These are phyloP conservation scores for Hebeloma cylindrosporum DNA, from an alignment of 768 basidiomycete genomes.

Conservation along the genomic window DNA sequence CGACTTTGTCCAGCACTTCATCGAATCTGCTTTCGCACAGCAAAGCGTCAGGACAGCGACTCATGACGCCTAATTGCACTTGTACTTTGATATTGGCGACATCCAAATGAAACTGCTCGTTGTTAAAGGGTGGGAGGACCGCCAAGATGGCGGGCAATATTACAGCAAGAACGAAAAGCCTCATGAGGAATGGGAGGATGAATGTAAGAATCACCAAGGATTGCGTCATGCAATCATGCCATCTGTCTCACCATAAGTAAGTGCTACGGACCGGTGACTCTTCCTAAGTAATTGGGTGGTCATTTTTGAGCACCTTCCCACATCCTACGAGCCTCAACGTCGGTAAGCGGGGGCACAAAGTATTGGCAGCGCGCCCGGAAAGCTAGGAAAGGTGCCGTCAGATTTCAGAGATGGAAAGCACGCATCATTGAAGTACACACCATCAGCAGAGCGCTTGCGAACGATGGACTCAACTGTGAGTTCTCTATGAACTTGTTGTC, in stretches of 20 bases:
- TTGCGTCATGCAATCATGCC: conserved; percentile 31
- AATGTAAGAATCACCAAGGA: conserved; percentile 11
- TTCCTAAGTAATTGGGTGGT: background rate
- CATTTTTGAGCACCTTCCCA: conserved; percentile 31
- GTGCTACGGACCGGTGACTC: background rate
- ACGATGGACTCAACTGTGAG: conserved; percentile 71
- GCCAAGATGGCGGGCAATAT: too few relatives aligned
- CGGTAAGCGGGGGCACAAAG: conserved; percentile 65
- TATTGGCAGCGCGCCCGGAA: conserved; percentile 80
- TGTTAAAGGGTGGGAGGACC: background rate
- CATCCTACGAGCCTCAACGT: conserved; percentile 47
- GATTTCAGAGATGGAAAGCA: background rate
- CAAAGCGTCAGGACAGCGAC: conserved; percentile 76
- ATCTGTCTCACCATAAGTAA: conserved; percentile 9
- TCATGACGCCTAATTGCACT: conserved; percentile 54
- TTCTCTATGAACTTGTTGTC: conserved; percentile 76
- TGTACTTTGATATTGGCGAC: conserved; percentile 40
- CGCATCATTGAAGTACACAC: conserved; percentile 36
- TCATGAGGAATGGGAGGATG: conserved; percentile 10
- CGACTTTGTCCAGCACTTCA: conserved; percentile 61
- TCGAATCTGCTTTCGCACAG: conserved; percentile 80
- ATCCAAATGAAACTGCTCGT: conserved; percentile 11
- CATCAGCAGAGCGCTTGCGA: conserved; percentile 66
- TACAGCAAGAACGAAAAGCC: background rate
- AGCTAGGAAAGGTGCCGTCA: conserved; percentile 42